Evolutionary conservation across 371 early-diverging fungal genomes (phyloP).

Genomic region (Mucor mucedo): DNA sequence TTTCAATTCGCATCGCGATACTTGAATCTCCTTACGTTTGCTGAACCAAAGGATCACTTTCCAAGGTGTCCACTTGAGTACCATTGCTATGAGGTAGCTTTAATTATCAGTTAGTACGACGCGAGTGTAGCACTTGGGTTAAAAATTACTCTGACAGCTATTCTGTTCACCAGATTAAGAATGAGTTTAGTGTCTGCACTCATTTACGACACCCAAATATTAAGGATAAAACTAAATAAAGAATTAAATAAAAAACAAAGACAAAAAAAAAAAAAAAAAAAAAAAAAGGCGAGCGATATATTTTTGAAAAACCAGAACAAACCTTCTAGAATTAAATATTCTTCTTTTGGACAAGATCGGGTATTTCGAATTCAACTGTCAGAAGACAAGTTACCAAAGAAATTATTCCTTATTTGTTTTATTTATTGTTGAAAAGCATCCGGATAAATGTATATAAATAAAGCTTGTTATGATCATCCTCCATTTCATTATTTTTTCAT

Average conservation of each 20-base stretch:
- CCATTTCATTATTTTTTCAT: not conserved
- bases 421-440: not conserved
- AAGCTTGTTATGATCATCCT: not conserved
- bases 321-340: not conserved
- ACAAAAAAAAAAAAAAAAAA: constrained; percentile 2
- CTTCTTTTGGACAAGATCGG: not conserved
- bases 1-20: not conserved
- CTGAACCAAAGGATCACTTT: constrained; percentile 62
- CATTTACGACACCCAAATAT: constrained; percentile 16
- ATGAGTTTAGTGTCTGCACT: constrained; percentile 42
- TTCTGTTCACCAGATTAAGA: constrained; percentile 39
- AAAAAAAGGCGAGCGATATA: no score
- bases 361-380: constrained; percentile 22
- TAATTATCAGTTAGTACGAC: constrained; percentile 1
- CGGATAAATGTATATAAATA: not conserved
- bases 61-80: constrained; percentile 52
- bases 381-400: not conserved
- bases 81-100: constrained; percentile 59
- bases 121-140: not conserved
- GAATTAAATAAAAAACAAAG: not conserved
- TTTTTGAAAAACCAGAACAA: no score
- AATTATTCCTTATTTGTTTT: constrained; percentile 6
- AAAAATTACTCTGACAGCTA: constrained; percentile 37
- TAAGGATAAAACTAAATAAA: not conserved
- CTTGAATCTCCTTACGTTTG: constrained; percentile 41